Percentiles rank a stretch among this genome's conserved stretches.
Evolutionary conservation across 495 filamentous ascomycete species (phyloP).

Genomic region (Tuber borchii): DNA sequence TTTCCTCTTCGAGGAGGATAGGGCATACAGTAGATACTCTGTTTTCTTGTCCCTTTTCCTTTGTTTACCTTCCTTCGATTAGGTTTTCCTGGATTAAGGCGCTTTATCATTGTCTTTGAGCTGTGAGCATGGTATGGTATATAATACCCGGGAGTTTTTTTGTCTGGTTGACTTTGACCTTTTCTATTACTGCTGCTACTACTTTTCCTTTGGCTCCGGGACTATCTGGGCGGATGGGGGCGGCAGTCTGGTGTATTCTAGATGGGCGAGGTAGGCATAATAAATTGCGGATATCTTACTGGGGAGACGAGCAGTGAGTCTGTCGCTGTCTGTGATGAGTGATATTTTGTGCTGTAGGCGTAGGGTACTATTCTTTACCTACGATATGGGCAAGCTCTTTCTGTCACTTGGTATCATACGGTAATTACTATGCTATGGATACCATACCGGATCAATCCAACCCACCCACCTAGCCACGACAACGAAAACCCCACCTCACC

Average conservation of each 20-base stretch:
- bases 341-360: neutral
- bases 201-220: neutral
- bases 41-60: neutral
- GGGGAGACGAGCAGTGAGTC: neutral
- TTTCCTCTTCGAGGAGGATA: neutral
- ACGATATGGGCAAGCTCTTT: neutral
- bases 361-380: neutral
- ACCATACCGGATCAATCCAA: neutral
- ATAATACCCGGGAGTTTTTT: neutral
- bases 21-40: neutral
- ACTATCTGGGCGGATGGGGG: neutral
- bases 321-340: neutral
- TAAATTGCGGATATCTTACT: neutral
- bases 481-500: neutral
- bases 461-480: neutral
- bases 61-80: neutral
- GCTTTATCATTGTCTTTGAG: neutral
- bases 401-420: neutral
- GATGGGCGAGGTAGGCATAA: neutral
- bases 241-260: neutral
- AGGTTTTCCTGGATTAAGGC: neutral
- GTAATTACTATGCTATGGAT: too few species aligned
- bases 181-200: neutral
- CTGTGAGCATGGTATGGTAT: neutral
- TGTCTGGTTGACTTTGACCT: neutral